Evolutionary conservation across 169 alveolate species (phyloP), one percentile per base, ranked within the genome.

Genomic region (Plasmodium inui): DNA sequence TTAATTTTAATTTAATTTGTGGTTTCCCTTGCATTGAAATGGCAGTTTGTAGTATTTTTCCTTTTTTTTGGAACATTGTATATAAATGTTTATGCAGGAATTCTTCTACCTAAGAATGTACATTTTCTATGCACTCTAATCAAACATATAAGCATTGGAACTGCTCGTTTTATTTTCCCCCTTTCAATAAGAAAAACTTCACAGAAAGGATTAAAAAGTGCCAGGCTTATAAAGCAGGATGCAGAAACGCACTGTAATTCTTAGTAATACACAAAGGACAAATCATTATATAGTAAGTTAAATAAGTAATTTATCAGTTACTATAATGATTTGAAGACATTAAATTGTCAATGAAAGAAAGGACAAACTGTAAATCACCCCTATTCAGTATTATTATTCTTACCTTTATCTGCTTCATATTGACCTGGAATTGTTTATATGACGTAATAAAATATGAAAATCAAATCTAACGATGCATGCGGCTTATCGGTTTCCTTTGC

Each of bases 341-440:
- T 67, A 67, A 19, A 67, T 67, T 67, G 22, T 67, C 76, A 67
- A 67, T 67, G 76, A 67, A 3, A 67, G 76, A 67, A 67, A 67
- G 76, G 76, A 67, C 76, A 22, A 1, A 67, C 76, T 2, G 30
- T 22, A 67, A 67, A 67, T 26, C 37, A 67, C n/a, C 19, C 76
- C 12, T 67, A 17, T 22, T 67, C n/a, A n/a, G n/a, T 67, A 26
- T 67, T 67, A 67, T 67, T 22, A 67, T 41, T 79, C 70, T 79
- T 37, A 79, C 70, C 57, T 1, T 79, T 79, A 37, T 39, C 39
- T 14, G 41, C 44, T 79, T 79, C 28, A 41, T 79, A 10, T 79
- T 26, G 84, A 79, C 84, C 28, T 79, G 73, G 84, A 41, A 79
- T 2, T 39, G 22, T 41, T 41, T 22, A 37, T 41, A 26, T 79